Base-by-base conservation (phyloP, 202 grass and related monocot species). In the Carex sylvatica region DNA sequence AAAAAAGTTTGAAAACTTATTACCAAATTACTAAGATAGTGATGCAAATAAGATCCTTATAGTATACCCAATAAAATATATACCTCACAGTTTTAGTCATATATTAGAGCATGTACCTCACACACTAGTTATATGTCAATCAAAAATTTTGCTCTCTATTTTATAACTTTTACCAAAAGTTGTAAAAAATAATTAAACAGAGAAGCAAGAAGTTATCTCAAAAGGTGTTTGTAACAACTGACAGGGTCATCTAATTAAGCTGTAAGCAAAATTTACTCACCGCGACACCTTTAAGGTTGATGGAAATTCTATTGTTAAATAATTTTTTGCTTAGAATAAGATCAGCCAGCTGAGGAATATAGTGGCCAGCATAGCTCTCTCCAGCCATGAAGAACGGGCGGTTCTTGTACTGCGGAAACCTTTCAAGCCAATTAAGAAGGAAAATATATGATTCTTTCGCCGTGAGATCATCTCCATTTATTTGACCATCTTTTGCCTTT, bases 291-390 rank as follows among this genome's bases (percentile, higher is more conserved):
- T 81, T 86, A 51, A 97, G 91, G 54, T 83, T 97, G 5, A 87
- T 74, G 19, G 33, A n/a, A 1, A 58, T 55, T 5, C 33, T 12
- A 66, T 75, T 80, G 18, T 65, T 66, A 2, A 2, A 0, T 66
- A 60, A 16, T 3, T 83, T 64, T 7, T 84, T 62, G 8, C 14
- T 28, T 13, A 80, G 65, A 15, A 97, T 85, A 82, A 86, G 31
- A 7, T 85, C 2, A 12, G 94, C 91, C 2, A 94, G 89, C 61
- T 97, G 52, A 14, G 94, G 92, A 52, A 91, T 58, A 51, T 92
- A 92, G 42, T 94, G 94, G 1, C 94, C 94, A 31, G 46, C 90
- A 62, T 92, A 94, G 88, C 94, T 94, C 83, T 97, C 92, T 3
- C 94, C 94, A 23, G 88, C 75, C 74, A 94, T 83, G 84, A 86